A percentile compares a stretch with the other conserved stretches of the same genome.
Conservation (phyloP, 345 rosid species). For the Angophora floribunda region DNA sequence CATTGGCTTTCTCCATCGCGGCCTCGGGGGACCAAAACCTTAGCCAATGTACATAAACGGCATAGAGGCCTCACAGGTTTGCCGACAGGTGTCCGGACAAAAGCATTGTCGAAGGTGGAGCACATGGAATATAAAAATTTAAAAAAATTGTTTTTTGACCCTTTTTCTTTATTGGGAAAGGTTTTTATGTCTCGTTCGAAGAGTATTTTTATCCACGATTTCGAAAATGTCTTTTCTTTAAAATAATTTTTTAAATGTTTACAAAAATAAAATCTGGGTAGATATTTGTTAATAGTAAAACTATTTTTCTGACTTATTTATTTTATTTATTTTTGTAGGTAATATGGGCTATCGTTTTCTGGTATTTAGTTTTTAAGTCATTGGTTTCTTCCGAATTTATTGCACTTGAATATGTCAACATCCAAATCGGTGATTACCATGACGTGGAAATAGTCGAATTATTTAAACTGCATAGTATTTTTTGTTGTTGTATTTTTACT, state of each 20-base stretch:
- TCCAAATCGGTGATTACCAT: not conserved
- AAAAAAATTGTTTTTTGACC: not conserved
- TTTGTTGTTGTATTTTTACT: too few relatives aligned
- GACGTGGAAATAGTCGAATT: not conserved
- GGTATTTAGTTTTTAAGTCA: not conserved
- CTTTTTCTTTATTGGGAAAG: not conserved
- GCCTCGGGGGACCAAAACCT: not conserved
- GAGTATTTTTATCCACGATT: not conserved
- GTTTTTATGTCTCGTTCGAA: not conserved
- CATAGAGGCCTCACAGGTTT: not conserved
- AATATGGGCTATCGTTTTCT: accelerated
- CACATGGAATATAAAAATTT: not conserved
- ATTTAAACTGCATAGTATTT: not conserved
- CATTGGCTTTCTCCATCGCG: not conserved
- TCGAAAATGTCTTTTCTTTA: not conserved
- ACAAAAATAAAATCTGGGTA: not conserved
- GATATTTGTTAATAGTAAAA: not conserved
- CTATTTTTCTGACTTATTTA: not conserved
- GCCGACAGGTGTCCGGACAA: not conserved
- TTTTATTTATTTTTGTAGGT: not conserved
- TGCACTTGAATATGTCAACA: not conserved
- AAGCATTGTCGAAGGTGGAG: not conserved
- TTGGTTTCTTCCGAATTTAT: not conserved
- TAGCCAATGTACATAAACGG: not conserved
- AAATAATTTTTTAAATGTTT: not conserved